Base-by-base conservation (phyloP, 2,329 filamentous ascomycete genomes). In the Fusarium chlamydosporum region DNA sequence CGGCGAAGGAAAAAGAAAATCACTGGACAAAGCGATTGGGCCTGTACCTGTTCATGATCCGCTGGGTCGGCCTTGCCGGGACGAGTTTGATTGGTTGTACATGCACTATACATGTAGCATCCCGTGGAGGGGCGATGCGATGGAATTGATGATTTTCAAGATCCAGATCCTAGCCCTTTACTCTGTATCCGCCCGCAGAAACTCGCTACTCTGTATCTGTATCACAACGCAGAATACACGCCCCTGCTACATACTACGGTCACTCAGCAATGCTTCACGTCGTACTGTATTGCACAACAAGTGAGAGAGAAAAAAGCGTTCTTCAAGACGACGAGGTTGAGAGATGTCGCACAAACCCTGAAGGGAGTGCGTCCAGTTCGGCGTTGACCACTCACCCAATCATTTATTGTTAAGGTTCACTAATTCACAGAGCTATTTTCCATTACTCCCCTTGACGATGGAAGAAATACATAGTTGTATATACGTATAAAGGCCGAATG, bases 301-400 rank as follows among this genome's bases (percentile, higher is more conserved):
- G 20, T 38, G 34, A 31, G 18, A 29, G 10, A 29, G 10, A 41
- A 41, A 26, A 35, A 65, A 56, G 60, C 45, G 41, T 61, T 72
- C 54, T 50, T 56, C 58, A 66, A 53, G 53, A 65, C 51, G 43
- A 50, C 57, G 62, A 54, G 43, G 56, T 63, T 52, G 50, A 48
- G 34, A 50, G 52, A 51, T 55, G 27, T 31, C 43, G 47, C 57
- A 63, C 46, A 55, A 57, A 48, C 38, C 34, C 52, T 26, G 54
- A 46, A 69, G 34, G 72, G 73, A 45, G 73, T 75, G 71, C 46
- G 43, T 61, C 63, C 66, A 75, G 73, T 75, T 75, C 73, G 72
- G 72, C 71, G 71, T 69, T 72, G 55, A 35, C 45, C 45, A 50
- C 26, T 48, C 56, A 61, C 42, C 15, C 20, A 61, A 48, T 13